phyloP scores from a whole-genome alignment of 2,329 filamentous ascomycete species.

The Dryadomyces quercivorus region DNA sequence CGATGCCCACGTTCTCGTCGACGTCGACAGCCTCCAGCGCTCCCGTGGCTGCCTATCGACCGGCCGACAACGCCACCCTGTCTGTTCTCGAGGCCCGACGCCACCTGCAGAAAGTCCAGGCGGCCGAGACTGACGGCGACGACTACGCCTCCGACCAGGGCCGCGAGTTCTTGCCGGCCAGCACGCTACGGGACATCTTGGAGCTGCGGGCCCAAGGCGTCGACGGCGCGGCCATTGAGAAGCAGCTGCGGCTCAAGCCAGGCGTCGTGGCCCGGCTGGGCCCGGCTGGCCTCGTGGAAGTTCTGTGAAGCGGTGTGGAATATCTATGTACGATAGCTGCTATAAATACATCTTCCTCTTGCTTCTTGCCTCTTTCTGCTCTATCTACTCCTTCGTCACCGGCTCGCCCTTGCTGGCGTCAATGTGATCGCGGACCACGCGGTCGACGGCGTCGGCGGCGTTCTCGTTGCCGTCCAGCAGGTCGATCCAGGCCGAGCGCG shows the following conservation, averaged over 20 bases:
- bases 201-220: conserved; percentile 29
- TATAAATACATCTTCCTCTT: background rate
- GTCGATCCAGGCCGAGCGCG: conserved; percentile 40
- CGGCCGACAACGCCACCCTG: conserved; percentile 32
- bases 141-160: conserved; percentile 12
- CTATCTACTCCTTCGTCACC: conserved; percentile 11
- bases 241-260: conserved; percentile 28
- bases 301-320: conserved; percentile 14
- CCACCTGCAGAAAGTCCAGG: conserved; percentile 25
- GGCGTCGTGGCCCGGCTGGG: conserved; percentile 35
- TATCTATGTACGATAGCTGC: background rate
- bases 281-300: conserved; percentile 24
- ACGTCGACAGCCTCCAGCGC: conserved; percentile 39
- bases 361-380: too few relatives aligned
- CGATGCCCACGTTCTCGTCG: conserved; percentile 40
- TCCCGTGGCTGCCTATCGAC: conserved; percentile 16
- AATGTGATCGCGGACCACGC: conserved; percentile 35
- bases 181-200: conserved; percentile 33
- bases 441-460: conserved; percentile 31
- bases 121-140: background rate
- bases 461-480: conserved; percentile 41
- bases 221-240: conserved; percentile 30
- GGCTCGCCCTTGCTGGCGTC: conserved; percentile 41
- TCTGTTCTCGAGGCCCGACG: conserved; percentile 37
- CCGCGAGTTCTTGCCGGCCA: conserved; percentile 34